Base-by-base conservation (phyloP, 2,329 filamentous ascomycete genomes). In the Pleurostoma richardsiae region DNA sequence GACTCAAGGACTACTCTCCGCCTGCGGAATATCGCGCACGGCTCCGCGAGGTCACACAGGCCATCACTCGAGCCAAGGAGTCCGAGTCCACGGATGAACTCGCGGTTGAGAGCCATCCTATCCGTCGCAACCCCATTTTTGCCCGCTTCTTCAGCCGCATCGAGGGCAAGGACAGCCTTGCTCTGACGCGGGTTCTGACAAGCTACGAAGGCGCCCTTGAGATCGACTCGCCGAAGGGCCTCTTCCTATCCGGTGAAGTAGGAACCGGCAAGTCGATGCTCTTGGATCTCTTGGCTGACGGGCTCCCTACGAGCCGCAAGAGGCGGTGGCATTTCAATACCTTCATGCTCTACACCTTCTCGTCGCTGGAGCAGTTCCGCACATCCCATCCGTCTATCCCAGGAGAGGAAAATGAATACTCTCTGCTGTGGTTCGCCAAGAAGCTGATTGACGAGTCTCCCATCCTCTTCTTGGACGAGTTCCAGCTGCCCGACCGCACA, bases 181-280 rank as follows among this genome's bases (percentile, higher is more conserved):
- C 86, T 4, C 64, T 94, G 49, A 87, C 84, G 3, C 72, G 79
- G 43, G 77, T 84, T n/a, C 68, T 91, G 10, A 85, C 82, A 1
- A 81, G 76, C 54, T 79, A 90, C 59, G 82, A 91, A 60, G 79
- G 80, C 26, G 88, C 88, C 8, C 75, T 90, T 51, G 72, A 82
- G 41, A 76, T 91, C 42, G 74, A 87, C 56, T 89, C 85, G 0
- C 88, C 88, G 0, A 80, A 76, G 54, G 88, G 88, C 0, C 68
- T 94, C 11, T 83, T 92, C 59, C 73, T 94, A 0, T 88, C 89
- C 29, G 88, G 88, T 5, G 87, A 90, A 59, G 88, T 94, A 2
- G 88, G 88, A 8, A 90, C 86, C 0, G 88, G 88, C 10, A 94
- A 94, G 62, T 87, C 82, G 4, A 90, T 94, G 86, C 76, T 94